A percentile compares a stretch with the other conserved stretches of the same genome.
phyloP scores from a whole-genome alignment of 139 green algal genomes.

The Mesotaenium endlicherianum region DNA sequence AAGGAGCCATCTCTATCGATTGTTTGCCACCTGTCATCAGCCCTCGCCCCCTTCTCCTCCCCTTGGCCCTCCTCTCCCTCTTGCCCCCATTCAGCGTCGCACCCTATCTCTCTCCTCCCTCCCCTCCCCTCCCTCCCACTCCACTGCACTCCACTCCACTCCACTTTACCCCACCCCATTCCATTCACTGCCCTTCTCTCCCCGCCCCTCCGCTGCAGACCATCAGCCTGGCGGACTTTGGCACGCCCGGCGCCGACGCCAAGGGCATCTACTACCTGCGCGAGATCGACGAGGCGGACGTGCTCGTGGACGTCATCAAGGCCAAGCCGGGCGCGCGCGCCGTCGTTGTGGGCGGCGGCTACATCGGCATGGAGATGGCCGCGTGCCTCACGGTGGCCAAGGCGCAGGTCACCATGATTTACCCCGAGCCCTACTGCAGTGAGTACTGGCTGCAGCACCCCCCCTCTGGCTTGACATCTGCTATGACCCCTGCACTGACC shows the following conservation, averaged over 20 bases:
- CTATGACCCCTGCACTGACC: neutral
- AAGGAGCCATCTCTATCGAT: neutral
- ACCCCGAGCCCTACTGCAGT: conserved; percentile 72
- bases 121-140: too few relatives aligned
- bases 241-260: conserved; percentile 67
- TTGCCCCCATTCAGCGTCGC: neutral
- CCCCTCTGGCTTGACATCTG: neutral
- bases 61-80: too few relatives aligned
- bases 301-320: conserved; percentile 67
- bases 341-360: conserved; percentile 80
- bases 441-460: neutral
- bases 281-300: conserved; percentile 68
- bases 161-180: too few relatives aligned
- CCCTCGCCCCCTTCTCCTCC: neutral
- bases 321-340: conserved; percentile 56
- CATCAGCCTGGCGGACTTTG: conserved; percentile 64
- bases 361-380: conserved; percentile 85
- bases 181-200: too few relatives aligned
- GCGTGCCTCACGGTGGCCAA: conserved; percentile 70
- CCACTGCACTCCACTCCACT: too few relatives aligned
- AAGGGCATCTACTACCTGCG: conserved; percentile 80
- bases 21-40: neutral
- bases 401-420: conserved; percentile 79
- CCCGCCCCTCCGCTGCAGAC: conserved; percentile 50
- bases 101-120: neutral